Base-by-base conservation (phyloP, 345 rosid genomes). In the Brassica cretica region DNA sequence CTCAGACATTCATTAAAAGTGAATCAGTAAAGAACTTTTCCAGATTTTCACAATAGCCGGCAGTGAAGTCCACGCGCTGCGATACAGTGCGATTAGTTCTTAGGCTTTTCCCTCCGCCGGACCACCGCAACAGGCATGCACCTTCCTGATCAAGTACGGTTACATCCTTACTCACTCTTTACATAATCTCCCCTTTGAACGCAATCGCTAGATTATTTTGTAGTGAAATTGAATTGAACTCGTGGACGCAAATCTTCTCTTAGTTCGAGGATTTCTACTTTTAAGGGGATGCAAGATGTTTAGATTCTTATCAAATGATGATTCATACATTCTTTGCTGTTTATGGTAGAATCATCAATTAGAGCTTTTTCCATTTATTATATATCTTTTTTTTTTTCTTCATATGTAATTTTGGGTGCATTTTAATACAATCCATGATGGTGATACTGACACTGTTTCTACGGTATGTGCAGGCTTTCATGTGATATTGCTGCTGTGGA, bases 101-200 rank as follows among this genome's bases (percentile, higher is more conserved):
- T 32, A 5, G 30, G 39, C 55, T 70, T 14, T 39, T 32, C 46
- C 15, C 53, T 71, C 46, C 80, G 61, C 66, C 76, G 44, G n/a
- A 64, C 72, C 76, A 71, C 67, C 29, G 67, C 51, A 78, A 25
- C 37, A 39, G 16, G 30, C 81, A 78, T 78, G 73, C 81, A 72
- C 55, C 73, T 41, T 59, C 76, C 69, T 35, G 10, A 69, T 5
- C 69, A n/a, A 29, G 55, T 61, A 44, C 29, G 74, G 5, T 44
- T 46, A 44, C 65, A 25, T 60, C 29, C 56, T n/a, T 53, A 8
- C 56, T 24, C 72, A 49, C 70, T 51, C 63, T 64, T 69, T 32
- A 19, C 70, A 49, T 49, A 49, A 14, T 29, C 67, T 59, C 30
- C 56, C 29, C 32, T 56, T 66, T 56, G 74, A 70, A 70, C 64